These are phyloP conservation scores for Eutrema heterophyllum DNA, from an alignment of 345 rosid genomes.

Conservation along the genomic window DNA sequence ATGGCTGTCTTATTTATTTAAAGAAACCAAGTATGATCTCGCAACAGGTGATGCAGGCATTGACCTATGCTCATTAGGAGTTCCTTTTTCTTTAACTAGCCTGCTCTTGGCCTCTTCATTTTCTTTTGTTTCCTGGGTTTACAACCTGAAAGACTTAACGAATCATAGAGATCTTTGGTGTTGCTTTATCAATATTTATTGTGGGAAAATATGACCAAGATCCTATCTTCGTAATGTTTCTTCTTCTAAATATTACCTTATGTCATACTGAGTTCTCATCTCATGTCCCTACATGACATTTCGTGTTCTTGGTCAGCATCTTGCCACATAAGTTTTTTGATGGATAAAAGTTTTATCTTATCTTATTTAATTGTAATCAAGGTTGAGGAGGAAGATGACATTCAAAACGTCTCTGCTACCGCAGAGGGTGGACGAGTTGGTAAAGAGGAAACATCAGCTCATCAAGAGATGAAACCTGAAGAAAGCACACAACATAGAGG, in stretches of 20 bases:
- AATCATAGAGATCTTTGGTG: neutral
- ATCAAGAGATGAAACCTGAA: conserved; percentile 35
- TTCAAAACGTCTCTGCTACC: conserved; percentile 52
- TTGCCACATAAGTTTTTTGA: neutral
- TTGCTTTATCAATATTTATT: neutral
- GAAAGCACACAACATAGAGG: conserved; percentile 37
- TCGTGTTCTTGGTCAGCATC: neutral
- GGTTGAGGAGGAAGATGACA: conserved; percentile 92
- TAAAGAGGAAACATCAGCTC: conserved; percentile 44
- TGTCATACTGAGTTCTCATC: conserved; percentile 14
- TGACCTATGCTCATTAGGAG: neutral
- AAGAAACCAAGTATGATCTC: neutral
- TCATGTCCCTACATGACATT: conserved; percentile 5
- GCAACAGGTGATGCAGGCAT: conserved; percentile 5
- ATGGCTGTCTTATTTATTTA: conserved; percentile 3
- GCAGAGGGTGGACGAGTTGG: conserved; percentile 41
- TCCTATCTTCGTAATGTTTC: neutral
- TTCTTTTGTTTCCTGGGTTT: conserved; percentile 9
- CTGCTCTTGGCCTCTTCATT: conserved; percentile 15
- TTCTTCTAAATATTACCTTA: neutral
- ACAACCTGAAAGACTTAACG: neutral
- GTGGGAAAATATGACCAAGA: neutral
- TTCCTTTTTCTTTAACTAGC: conserved; percentile 1
- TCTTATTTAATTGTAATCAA: conserved; percentile 37
- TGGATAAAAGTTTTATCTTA: conserved; percentile 5